A percentile compares a stretch with the other conserved stretches of the same genome.
phyloP scores from a whole-genome alignment of 1,139 yeast species.

The Eremothecium coryli region DNA sequence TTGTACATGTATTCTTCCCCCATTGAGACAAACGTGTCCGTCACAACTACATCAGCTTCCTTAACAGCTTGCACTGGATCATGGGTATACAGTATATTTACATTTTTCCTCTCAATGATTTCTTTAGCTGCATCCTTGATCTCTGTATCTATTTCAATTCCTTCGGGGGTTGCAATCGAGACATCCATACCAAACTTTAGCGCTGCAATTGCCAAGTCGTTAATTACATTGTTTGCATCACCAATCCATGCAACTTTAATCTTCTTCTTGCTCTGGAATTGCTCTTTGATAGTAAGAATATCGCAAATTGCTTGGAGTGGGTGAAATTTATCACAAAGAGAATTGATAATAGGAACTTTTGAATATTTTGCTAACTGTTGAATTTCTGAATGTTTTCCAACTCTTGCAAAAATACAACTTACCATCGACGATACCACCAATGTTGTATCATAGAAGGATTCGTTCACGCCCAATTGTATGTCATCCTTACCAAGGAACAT shows the following conservation, averaged over 20 bases:
- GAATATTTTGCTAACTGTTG: slow-evolving; percentile 66
- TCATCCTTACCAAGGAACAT: slow-evolving; percentile 95
- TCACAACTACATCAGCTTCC: slow-evolving; percentile 72
- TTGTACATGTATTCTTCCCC: slow-evolving; percentile 82
- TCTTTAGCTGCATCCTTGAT: slow-evolving; percentile 48
- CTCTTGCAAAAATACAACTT: slow-evolving; percentile 92
- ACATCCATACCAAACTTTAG: slow-evolving; percentile 79
- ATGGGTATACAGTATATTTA: slow-evolving; percentile 52
- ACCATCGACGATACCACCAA: slow-evolving; percentile 91
- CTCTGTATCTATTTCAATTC: slow-evolving; percentile 53
- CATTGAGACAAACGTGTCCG: slow-evolving; percentile 98
- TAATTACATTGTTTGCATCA: slow-evolving; percentile 90
- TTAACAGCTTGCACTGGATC: slow-evolving; percentile 67
- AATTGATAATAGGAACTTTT: slow-evolving; percentile 82
- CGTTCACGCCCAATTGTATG: slow-evolving; percentile 92
- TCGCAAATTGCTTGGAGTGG: slow-evolving; percentile 96
- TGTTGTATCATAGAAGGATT: slow-evolving; percentile 78
- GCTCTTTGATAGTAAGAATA: slow-evolving; percentile 72
- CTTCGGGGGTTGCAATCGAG: slow-evolving; percentile 71
- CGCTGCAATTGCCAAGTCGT: slow-evolving; percentile 88
- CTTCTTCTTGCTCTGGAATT: slow-evolving; percentile 42
- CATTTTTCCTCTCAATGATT: slow-evolving; percentile 45
- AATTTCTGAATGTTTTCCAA: slow-evolving; percentile 74
- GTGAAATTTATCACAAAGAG: slow-evolving; percentile 85
- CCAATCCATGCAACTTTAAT: slow-evolving; percentile 92